phyloP scores from a whole-genome alignment of 1,284 basidiomycete species.

The Melanopsichium pennsylvanicum region DNA sequence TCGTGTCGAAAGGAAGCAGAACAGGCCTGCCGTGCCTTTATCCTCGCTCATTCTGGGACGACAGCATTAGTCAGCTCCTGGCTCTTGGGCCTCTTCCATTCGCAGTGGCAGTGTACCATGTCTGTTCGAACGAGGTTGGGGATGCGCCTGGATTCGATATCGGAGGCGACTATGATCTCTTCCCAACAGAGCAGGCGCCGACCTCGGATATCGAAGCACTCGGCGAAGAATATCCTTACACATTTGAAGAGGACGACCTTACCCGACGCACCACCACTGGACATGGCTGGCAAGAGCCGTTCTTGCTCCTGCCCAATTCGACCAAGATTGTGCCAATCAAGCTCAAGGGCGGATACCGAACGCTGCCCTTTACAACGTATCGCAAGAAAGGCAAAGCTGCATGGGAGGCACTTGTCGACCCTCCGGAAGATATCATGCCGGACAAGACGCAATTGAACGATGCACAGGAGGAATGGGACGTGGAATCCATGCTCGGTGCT shows the following conservation, averaged over 20 bases:
- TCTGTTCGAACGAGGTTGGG: conserved; percentile 24
- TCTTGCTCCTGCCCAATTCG: conserved; percentile 26
- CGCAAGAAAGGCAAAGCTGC: conserved; percentile 15
- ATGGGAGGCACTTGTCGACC: conserved; percentile 32
- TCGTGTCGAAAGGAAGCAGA: conserved; percentile 28
- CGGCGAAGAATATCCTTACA: conserved; percentile 25
- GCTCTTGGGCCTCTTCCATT: conserved; percentile 23
- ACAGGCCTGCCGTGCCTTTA: conserved; percentile 39
- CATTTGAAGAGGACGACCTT: conserved; percentile 21
- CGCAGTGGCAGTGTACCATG: conserved; percentile 33
- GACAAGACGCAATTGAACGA: conserved; percentile 5
- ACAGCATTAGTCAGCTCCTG: conserved; percentile 3
- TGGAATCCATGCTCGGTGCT: conserved; percentile 30
- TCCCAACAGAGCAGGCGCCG: conserved; percentile 1
- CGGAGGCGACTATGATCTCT: conserved; percentile 26
- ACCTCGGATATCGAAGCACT: neutral
- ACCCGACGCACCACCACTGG: conserved; percentile 24
- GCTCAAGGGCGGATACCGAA: conserved; percentile 27
- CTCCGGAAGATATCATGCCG: conserved; percentile 12
- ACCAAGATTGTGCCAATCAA: conserved; percentile 23
- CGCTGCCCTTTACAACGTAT: conserved; percentile 21
- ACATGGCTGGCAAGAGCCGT: conserved; percentile 40
- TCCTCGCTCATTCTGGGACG: conserved; percentile 34
- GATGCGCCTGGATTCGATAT: conserved; percentile 38
- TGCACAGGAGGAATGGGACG: conserved; percentile 37